phyloP scores from a whole-genome alignment of 164 flowering plant species.

The Magnolia sinica region DNA sequence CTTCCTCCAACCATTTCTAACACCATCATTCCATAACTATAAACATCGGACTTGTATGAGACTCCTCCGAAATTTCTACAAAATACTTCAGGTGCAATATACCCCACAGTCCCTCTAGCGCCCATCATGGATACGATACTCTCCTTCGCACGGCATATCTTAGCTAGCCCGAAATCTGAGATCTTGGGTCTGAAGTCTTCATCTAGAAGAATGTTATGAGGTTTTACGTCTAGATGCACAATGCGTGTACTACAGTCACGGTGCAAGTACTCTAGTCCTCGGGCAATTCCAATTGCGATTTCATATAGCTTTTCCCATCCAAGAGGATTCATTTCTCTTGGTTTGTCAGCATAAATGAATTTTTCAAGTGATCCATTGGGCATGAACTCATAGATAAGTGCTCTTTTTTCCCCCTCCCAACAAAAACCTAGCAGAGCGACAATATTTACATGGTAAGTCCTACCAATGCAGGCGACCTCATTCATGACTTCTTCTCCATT shows the following conservation, averaged over 20 bases:
- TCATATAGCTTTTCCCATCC: not conserved
- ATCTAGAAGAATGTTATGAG: constrained; percentile 8
- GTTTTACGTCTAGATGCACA: constrained; percentile 11
- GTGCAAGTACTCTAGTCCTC: constrained; percentile 9
- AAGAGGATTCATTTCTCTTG: not conserved
- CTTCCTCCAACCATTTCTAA: constrained; percentile 7
- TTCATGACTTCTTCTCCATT: constrained; percentile 12
- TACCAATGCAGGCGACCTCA: constrained; percentile 14
- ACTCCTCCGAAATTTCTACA: constrained; percentile 4
- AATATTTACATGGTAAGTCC: constrained; percentile 5
- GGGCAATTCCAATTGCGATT: not conserved
- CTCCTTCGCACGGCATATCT: not conserved
- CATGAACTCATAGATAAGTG: constrained; percentile 13
- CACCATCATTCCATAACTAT: constrained; percentile 12
- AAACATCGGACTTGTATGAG: constrained; percentile 7
- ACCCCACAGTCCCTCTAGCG: constrained; percentile 4
- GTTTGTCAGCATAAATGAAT: not conserved
- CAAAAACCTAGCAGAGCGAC: constrained; percentile 7
- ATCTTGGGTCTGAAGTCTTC: constrained; percentile 6
- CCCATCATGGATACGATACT: constrained; percentile 3
- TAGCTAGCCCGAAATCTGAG: constrained; percentile 8
- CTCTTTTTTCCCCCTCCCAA: constrained; percentile 1
- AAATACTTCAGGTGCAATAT: constrained; percentile 11
- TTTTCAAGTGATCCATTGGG: constrained; percentile 12
- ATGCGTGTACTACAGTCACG: constrained; percentile 7